phyloP scores from a whole-genome alignment of 75 land plant species.

The Adiantum capillusveneris region DNA sequence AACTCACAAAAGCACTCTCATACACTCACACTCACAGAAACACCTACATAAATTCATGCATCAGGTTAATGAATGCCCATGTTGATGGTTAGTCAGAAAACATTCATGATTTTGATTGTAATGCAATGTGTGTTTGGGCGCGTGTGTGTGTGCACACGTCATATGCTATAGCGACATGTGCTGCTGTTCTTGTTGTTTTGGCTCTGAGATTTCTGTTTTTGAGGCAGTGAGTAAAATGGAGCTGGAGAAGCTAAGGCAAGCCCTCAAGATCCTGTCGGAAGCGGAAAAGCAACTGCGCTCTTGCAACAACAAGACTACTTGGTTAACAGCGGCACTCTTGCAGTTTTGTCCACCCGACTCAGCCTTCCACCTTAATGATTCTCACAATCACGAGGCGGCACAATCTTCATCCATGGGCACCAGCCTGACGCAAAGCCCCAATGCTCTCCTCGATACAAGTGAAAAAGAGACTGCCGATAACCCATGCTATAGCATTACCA shows the following conservation, averaged over 20 bases:
- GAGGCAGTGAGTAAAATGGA: conserved; percentile 83
- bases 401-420: conserved; percentile 45
- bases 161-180: too few relatives aligned
- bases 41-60: too few relatives aligned
- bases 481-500: neutral
- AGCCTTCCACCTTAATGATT: conserved; percentile 15
- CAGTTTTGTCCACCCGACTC: conserved; percentile 93
- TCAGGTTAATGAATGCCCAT: too few relatives aligned
- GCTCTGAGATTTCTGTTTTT: conserved; percentile 7
- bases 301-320: conserved; percentile 73
- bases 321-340: conserved; percentile 92
- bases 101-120: too few relatives aligned
- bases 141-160: too few relatives aligned
- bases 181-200: too few relatives aligned
- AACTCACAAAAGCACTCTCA: too few relatives aligned
- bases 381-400: neutral
- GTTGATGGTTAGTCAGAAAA: too few relatives aligned
- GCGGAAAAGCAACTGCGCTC: conserved; percentile 89
- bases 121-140: too few relatives aligned
- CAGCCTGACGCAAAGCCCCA: conserved; percentile 53
- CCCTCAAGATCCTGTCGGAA: conserved; percentile 79
- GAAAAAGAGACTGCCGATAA: conserved; percentile 17
- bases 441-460: conserved; percentile 13
- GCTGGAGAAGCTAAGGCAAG: conserved; percentile 78
- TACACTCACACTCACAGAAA: too few relatives aligned